Base-by-base conservation (phyloP, 164 flowering plant species). In the Platanus orientalis region DNA sequence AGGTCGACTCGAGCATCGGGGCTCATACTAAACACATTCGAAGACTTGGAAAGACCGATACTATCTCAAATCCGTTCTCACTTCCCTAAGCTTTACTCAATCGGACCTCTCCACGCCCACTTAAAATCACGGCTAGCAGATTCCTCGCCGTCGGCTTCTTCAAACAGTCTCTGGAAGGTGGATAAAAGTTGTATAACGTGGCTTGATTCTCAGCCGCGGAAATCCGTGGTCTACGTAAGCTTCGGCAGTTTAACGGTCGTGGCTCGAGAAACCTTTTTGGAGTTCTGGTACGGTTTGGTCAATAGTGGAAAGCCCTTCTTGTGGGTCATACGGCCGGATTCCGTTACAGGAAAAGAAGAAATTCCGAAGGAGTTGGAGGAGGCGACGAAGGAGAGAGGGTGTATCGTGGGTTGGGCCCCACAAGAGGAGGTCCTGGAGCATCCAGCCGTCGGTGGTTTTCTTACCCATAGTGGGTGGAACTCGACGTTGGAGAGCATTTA, bases 181-280 rank as follows among this genome's bases (percentile, higher is more conserved):
- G 84, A 86, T 61, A 42, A 59, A 4, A 74, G 72, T 51, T 86
- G 85, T 76, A 52, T 87, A 13, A 20, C 58, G 10, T 87, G 88
- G 92, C 81, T 87, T 2, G 77, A 83, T 30, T 7, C 60, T 0
- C 79, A 81, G 30, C 75, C 80, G 0, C 3, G 45, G 0, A 65
- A 70, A 2, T 87, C 88, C 0, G 89, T 87, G 9, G 24, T 87
- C 19, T 87, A 83, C n/a, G 84, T 81, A 0, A 81, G 86, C 66
- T 81, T 87, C 28, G 92, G 89, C 4, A 86, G 83, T 69, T 19
- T 68, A 1, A 32, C 76, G 1, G 28, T 29, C 1, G 11, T 76
- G 56, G 63, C 61, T 3, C 50, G 42, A 9, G 63, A 65, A 0
- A 42, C 78, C 66, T 13, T 81, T 21, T 5, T 78, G 66, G 88